Evolutionary conservation across 139 green algal genomes (phyloP).

Genomic region (Chlorella sp.): DNA sequence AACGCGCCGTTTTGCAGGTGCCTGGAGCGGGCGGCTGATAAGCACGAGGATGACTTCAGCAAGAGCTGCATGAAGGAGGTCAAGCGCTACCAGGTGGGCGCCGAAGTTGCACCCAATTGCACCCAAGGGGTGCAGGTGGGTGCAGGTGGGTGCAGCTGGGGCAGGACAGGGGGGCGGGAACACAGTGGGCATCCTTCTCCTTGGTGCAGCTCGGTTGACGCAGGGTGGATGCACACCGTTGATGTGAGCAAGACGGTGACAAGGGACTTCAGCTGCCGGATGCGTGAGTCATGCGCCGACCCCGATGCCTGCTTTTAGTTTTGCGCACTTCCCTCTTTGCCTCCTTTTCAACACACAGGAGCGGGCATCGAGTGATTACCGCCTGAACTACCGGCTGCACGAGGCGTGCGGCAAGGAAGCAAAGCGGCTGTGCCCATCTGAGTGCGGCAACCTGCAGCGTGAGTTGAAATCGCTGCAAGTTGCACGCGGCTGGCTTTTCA

Average conservation of each 20-base stretch:
- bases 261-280: too few species aligned
- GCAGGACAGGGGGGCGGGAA: too few species aligned
- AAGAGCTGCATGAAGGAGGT: background rate
- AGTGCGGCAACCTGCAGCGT: slow-evolving; percentile 10
- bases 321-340: too few species aligned
- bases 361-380: background rate
- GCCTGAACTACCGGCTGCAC: slow-evolving; percentile 18
- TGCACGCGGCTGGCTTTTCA: background rate
- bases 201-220: too few species aligned
- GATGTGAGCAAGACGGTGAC: too few species aligned
- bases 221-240: too few species aligned
- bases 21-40: background rate
- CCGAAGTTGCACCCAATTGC: too few species aligned
- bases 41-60: background rate
- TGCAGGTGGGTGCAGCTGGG: too few species aligned
- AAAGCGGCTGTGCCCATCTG: background rate
- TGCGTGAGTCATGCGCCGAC: too few species aligned
- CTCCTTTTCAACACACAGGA: background rate
- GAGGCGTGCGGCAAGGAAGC: background rate
- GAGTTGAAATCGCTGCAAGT: background rate
- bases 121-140: too few species aligned
- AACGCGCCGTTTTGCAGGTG: slow-evolving; percentile 16
- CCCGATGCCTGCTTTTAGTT: too few species aligned
- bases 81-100: background rate
- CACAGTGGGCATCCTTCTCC: too few species aligned